phyloP scores from a whole-genome alignment of 2,329 filamentous ascomycete species.

The Ascocoryne sarcoides region DNA sequence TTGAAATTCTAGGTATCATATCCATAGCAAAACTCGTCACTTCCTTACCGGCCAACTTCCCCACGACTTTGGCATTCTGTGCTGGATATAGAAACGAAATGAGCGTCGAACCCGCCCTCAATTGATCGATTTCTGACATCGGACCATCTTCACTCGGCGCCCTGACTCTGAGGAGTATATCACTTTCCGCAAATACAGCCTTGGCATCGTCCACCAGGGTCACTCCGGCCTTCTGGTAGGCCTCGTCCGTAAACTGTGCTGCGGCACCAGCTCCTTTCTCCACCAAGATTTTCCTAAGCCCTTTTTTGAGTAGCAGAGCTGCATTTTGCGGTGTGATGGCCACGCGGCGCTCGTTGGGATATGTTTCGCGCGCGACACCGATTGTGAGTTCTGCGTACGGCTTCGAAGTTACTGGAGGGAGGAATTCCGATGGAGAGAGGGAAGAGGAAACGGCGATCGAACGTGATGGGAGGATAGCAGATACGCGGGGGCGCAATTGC shows the following conservation, averaged over 20 bases:
- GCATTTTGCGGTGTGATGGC: slow-evolving; percentile 81
- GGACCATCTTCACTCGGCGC: slow-evolving; percentile 52
- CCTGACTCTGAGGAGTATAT: slow-evolving; percentile 80
- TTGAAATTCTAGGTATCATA: slow-evolving; percentile 81
- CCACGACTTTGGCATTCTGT: slow-evolving; percentile 68
- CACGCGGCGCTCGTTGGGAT: slow-evolving; percentile 69
- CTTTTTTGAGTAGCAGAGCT: slow-evolving; percentile 73
- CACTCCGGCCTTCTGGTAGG: slow-evolving; percentile 70
- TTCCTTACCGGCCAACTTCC: slow-evolving; percentile 60
- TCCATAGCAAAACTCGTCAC: slow-evolving; percentile 85
- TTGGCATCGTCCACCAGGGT: slow-evolving; percentile 57
- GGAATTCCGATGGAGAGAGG: slow-evolving; percentile 8
- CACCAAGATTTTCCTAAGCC: slow-evolving; percentile 67
- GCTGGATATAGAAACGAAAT: slow-evolving; percentile 78
- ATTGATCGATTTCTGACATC: slow-evolving; percentile 56
- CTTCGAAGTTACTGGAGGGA: slow-evolving; percentile 15
- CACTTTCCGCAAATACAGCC: slow-evolving; percentile 62
- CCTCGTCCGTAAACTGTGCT: slow-evolving; percentile 69
- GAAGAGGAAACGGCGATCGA: slow-evolving; percentile 9
- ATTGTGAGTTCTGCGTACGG: slow-evolving; percentile 68
- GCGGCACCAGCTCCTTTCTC: slow-evolving; percentile 71
- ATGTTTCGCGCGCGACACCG: slow-evolving; percentile 73
- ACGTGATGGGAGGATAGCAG: slow-evolving; percentile 12
- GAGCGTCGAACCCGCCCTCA: slow-evolving; percentile 63
- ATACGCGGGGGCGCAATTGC: slow-evolving; percentile 11